Base-by-base conservation (phyloP, 768 basidiomycete species). In the Suillus ampliporus region DNA sequence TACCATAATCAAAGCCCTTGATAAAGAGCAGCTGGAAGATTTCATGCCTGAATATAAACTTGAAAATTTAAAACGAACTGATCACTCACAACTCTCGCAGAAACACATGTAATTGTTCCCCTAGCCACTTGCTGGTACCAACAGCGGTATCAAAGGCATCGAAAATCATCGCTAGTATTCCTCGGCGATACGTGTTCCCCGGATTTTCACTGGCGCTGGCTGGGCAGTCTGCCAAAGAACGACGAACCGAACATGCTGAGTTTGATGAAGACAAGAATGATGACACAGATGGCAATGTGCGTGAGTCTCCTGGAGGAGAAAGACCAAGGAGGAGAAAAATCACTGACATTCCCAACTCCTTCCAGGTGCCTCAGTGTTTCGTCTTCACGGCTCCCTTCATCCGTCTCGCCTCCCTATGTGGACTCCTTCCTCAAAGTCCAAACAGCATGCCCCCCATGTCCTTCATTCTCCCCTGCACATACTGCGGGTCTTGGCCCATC, bases 401-500 rank as follows among this genome's bases (percentile, higher is more conserved):
- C 17, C 95, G 97, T 67, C 82, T 92, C 28, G 85, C 89, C 5
- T 92, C 94, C 2, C 79, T 99, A n/a, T 87, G 85, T 14, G 87
- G 86, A 71, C 68, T 57, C 67, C 75, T 7, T 67, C 76, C 19
- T 61, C 71, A 6, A 80, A 76, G 59, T 57, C 64, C 23, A 71
- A 68, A 69, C 67, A 61, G 63, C 65, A 72, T 65, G 67, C 66
- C 43, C 68, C n/a, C 77, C 3, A 74, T 77, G 0, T 84, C 87
- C 7, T 89, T 95, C 2, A 84, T 99, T 58, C 83, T 99, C 5
- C 83, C 99, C 51, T 98, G 96, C 74, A 99, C 97, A 1, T n/a
- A n/a, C n/a, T n/a, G n/a, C 93, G 97, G 97, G 97, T 71, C 85
- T 99, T 26, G 97, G 99, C 78, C 81, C 99, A 31, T 95, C 95